These are phyloP conservation scores for Brassica hybrid DNA, from an alignment of 441 rosid species.

Conservation along the genomic window DNA sequence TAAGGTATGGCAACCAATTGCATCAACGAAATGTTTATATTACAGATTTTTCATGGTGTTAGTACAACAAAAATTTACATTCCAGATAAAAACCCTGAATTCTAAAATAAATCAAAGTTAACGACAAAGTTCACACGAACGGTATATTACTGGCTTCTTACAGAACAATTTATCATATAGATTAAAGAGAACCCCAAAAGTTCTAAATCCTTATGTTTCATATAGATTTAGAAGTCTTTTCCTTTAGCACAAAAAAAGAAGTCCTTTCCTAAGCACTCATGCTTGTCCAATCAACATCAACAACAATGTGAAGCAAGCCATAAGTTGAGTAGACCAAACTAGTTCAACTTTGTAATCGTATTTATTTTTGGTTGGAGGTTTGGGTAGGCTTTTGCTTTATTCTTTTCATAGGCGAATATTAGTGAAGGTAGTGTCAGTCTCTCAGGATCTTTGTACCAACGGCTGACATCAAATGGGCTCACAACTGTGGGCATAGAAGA, in stretches of 20 bases:
- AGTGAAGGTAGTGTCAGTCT: constrained; percentile 29
- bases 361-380: constrained; percentile 28
- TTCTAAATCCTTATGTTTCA: background rate
- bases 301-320: constrained; percentile 34
- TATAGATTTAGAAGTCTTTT: background rate
- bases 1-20: background rate
- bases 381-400: constrained; percentile 46
- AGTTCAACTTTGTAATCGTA: constrained; percentile 36
- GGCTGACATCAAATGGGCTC: constrained; percentile 43
- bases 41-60: background rate
- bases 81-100: background rate
- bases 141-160: background rate
- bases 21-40: background rate
- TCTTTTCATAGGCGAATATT: constrained; percentile 37
- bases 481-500: constrained; percentile 25
- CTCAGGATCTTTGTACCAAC: constrained; percentile 40
- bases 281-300: constrained; percentile 41
- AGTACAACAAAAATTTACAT: background rate
- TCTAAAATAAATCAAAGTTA: background rate
- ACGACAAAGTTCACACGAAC: background rate
- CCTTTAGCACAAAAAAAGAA: no score
- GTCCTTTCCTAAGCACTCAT: constrained; percentile 15
- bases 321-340: constrained; percentile 40
- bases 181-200: background rate
- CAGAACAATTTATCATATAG: background rate